A percentile compares a stretch with the other conserved stretches of the same genome.
Evolutionary conservation across 2,329 filamentous ascomycete genomes (phyloP).

Genomic region (Cercospora sp.): DNA sequence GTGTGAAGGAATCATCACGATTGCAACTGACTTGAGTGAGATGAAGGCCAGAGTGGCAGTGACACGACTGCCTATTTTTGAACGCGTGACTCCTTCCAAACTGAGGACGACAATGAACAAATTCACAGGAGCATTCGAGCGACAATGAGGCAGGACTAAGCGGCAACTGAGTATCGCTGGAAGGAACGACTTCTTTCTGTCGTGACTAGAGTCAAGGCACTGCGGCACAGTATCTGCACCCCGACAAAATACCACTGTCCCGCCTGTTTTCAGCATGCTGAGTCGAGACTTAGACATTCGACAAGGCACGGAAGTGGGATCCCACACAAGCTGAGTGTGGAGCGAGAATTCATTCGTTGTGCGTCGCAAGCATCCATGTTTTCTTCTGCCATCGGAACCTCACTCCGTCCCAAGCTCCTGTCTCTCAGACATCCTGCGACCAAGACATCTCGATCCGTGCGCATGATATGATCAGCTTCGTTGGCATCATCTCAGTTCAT

Average conservation of each 20-base stretch:
- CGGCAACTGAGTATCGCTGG: neutral
- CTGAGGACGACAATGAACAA: neutral
- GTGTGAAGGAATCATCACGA: neutral
- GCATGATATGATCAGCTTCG: neutral
- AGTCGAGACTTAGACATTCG: neutral
- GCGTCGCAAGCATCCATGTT: neutral
- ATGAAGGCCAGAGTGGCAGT: neutral
- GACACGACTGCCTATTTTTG: neutral
- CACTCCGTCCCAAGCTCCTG: neutral
- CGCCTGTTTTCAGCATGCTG: neutral
- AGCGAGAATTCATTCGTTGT: neutral
- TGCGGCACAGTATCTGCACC: too few species aligned
- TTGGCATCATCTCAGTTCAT: too few species aligned
- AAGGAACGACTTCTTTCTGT: neutral
- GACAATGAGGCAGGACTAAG: neutral
- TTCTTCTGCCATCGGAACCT: neutral
- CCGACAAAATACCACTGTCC: neutral
- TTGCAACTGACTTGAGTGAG: neutral
- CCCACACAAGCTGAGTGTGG: neutral
- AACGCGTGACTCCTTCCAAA: neutral
- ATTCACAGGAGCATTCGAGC: neutral
- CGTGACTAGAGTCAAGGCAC: too few species aligned
- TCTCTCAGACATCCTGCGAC: neutral
- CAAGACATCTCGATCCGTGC: too few species aligned
- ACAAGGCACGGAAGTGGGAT: neutral